Conservation (phyloP, 2,329 filamentous ascomycete species). For the Microdochium paspali region DNA sequence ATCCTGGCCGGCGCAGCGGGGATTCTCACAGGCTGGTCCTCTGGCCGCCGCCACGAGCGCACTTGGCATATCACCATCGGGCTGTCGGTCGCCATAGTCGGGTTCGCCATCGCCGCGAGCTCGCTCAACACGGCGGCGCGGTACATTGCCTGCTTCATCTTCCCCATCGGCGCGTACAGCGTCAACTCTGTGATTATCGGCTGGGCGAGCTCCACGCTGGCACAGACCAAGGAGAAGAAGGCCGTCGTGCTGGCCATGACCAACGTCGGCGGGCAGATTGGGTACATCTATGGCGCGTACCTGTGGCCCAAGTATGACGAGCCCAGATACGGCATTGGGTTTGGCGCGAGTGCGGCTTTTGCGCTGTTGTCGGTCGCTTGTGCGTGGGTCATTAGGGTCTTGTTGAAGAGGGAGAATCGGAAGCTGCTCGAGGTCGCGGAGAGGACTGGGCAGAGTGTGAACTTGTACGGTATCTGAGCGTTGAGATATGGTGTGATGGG, state of each 20-base stretch:
- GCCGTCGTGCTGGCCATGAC: constrained; percentile 36
- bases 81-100: constrained; percentile 28
- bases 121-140: constrained; percentile 27
- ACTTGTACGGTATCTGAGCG: constrained; percentile 29
- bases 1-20: constrained; percentile 36
- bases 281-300: constrained; percentile 40
- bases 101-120: constrained; percentile 28
- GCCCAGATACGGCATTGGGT: constrained; percentile 33
- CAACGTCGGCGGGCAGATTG: constrained; percentile 35
- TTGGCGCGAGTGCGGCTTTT: constrained; percentile 33
- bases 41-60: constrained; percentile 35
- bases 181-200: constrained; percentile 37
- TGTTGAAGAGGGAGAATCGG: constrained; percentile 30
- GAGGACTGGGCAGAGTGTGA: constrained; percentile 15
- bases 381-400: constrained; percentile 30
- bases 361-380: constrained; percentile 23
- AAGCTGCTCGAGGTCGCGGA: constrained; percentile 22
- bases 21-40: constrained; percentile 37
- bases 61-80: constrained; percentile 39
- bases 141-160: constrained; percentile 31
- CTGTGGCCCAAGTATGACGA: constrained; percentile 34
- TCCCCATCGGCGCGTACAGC: constrained; percentile 30
- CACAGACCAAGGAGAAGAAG: constrained; percentile 39
- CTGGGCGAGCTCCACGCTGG: constrained; percentile 32
- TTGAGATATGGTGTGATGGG: no score